phyloP scores from a whole-genome alignment of 163 green algal species.

The Trebouxiophyceae sp. region DNA sequence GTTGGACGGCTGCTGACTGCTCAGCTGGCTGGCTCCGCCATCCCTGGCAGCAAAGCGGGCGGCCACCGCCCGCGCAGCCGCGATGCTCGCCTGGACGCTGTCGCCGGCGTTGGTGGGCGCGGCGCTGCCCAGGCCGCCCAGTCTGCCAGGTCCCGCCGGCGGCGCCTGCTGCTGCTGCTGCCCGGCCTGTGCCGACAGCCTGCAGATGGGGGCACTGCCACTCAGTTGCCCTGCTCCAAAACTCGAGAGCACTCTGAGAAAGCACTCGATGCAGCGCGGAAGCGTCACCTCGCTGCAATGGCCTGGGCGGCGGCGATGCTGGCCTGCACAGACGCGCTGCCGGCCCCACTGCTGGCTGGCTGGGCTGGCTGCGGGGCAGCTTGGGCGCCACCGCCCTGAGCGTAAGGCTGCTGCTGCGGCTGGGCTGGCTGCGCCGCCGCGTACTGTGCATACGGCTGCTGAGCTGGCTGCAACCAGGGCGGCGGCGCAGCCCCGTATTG shows the following conservation, averaged over 20 bases:
- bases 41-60: constrained; percentile 33
- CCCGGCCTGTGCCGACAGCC: constrained; percentile 5
- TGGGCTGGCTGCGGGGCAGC: too few relatives aligned
- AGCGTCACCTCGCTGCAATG: constrained; percentile 1
- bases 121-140: not conserved
- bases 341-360: too few relatives aligned
- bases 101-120: not conserved
- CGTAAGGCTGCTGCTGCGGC: too few relatives aligned
- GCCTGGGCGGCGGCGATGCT: not conserved
- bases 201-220: not conserved
- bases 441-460: too few relatives aligned
- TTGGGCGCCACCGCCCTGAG: too few relatives aligned
- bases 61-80: constrained; percentile 55
- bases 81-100: constrained; percentile 35
- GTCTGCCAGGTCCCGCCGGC: not conserved
- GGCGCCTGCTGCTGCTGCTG: constrained; percentile 11
- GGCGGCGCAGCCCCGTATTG: too few relatives aligned
- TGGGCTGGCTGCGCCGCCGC: too few relatives aligned
- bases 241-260: not conserved
- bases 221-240: not conserved
- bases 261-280: not conserved
- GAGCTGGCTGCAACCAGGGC: too few relatives aligned
- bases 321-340: not conserved
- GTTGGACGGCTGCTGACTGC: constrained; percentile 90
- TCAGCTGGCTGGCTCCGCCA: not conserved